Evolutionary conservation across 495 filamentous ascomycete genomes (phyloP).

Genomic region (Aspergillus campestris): DNA sequence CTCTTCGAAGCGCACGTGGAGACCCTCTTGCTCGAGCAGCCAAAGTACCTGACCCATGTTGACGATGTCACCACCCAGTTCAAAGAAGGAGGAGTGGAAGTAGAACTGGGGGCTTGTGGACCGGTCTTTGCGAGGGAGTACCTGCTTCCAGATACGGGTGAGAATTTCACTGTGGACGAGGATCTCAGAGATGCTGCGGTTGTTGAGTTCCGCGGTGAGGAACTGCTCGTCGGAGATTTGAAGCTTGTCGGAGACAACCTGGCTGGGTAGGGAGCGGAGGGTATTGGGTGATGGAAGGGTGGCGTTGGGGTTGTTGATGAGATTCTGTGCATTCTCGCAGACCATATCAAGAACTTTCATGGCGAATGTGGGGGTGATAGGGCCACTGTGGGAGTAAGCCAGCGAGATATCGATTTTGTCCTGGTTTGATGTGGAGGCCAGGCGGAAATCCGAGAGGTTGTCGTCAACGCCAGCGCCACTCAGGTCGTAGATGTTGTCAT

Average conservation of each 20-base stretch:
- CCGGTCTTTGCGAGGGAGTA: slow-evolving; percentile 26
- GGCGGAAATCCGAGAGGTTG: slow-evolving; percentile 41
- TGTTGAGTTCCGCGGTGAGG: slow-evolving; percentile 31
- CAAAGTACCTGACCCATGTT: slow-evolving; percentile 40
- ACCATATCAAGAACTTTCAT: slow-evolving; percentile 40
- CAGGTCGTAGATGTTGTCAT: slow-evolving; percentile 40
- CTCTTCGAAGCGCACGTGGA: slow-evolving; percentile 42
- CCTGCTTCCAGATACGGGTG: slow-evolving; percentile 42
- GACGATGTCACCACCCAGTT: slow-evolving; percentile 46
- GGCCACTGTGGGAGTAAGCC: slow-evolving; percentile 37
- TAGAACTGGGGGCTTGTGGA: slow-evolving; percentile 23
- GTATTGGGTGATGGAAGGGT: slow-evolving; percentile 35
- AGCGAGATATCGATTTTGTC: slow-evolving; percentile 36
- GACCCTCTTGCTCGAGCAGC: slow-evolving; percentile 42
- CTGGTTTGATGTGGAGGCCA: slow-evolving; percentile 37
- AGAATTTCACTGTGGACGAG: slow-evolving; percentile 39
- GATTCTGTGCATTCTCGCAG: slow-evolving; percentile 36
- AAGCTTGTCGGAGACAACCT: slow-evolving; percentile 20
- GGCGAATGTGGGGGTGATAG: slow-evolving; percentile 32
- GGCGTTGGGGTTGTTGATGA: slow-evolving; percentile 36
- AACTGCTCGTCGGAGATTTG: slow-evolving; percentile 20
- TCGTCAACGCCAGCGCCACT: slow-evolving; percentile 42
- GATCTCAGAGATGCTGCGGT: slow-evolving; percentile 38
- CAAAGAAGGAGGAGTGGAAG: slow-evolving; percentile 44
- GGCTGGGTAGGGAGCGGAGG: slow-evolving; percentile 25